Evolutionary conservation across 331 rosid species (phyloP).

Genomic region (Pyrus hybrid): DNA sequence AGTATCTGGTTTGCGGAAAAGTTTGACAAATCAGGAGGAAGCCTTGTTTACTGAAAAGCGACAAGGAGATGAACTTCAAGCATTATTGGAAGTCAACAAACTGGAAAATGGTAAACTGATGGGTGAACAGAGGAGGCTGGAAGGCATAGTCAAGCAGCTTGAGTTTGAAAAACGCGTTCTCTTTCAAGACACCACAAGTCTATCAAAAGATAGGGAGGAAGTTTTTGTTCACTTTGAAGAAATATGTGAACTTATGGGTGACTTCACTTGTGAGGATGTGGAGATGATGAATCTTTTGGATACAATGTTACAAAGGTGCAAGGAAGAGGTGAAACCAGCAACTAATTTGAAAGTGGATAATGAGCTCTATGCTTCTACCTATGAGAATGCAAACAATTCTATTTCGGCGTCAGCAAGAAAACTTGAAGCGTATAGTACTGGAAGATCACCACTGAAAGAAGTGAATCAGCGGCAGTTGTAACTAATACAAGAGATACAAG

Average conservation of each 20-base stretch:
- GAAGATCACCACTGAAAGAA: conserved; percentile 46
- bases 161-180: conserved; percentile 28
- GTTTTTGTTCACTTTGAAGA: conserved; percentile 29
- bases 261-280: conserved; percentile 30
- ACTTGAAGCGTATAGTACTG: conserved; percentile 26
- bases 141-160: conserved; percentile 26
- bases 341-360: conserved; percentile 13
- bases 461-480: conserved; percentile 34
- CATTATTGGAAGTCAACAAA: conserved; percentile 27
- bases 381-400: conserved; percentile 23
- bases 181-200: conserved; percentile 28
- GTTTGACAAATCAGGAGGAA: conserved; percentile 24
- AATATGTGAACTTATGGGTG: conserved; percentile 26
- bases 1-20: conserved; percentile 18
- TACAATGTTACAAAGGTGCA: conserved; percentile 20
- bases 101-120: conserved; percentile 29
- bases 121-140: conserved; percentile 25
- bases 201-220: conserved; percentile 32
- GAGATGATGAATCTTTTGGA: conserved; percentile 34
- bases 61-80: conserved; percentile 35
- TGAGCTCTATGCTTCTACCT: conserved; percentile 21
- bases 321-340: conserved; percentile 25
- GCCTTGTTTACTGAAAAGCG: conserved; percentile 21
- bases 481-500: conserved; percentile 7
- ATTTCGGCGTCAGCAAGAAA: conserved; percentile 17